Base-by-base conservation (phyloP, 345 rosid genomes). In the Linum tenue region DNA sequence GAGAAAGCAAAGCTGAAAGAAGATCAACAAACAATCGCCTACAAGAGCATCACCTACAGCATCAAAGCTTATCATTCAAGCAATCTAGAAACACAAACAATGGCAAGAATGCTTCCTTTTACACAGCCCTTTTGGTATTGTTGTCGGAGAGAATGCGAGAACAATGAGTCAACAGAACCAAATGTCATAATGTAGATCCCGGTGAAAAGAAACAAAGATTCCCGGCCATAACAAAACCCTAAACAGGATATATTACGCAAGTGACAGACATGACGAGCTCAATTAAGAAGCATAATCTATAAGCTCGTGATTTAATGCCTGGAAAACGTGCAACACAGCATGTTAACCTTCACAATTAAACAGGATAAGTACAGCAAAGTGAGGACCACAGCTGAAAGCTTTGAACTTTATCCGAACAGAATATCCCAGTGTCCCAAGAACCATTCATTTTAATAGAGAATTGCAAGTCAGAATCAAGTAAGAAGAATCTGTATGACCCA, bases 401-500 rank as follows among this genome's bases (percentile, higher is more conserved):
- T 4, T 50, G 39, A 60, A 51, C 39, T 60, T 50, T 39, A 16
- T 17, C 36, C 4, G 38, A 3, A 3, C 37, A 31, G 60, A 3
- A 37, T 48, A 48, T 48, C 53, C 53, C 9, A 41, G 17, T n/a
- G 7, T 14, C 59, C 16, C 15, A 11, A 17, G 37, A 57, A 57
- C 9, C 7, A 57, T 37, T 31, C 60, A 57, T 17, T 57, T 31
- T 8, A n/a, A 12, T 31, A 57, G 37, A 31, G 12, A 31, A 57
- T 57, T 37, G 60, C 37, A 57, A 17, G 38, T 10, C 37, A 7
- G 37, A 57, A 57, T 37, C 36, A 57, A 37, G 11, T 35, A 39
- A 41, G n/a, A 61, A 3, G 15, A 56, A 41, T 12, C 35, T 36
- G 9, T n/a, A n/a, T 57, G 16, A 56, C 85, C 78, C 63, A 86